phyloP scores from a whole-genome alignment of 1,284 basidiomycete genomes.

The Meira miltonrushii region DNA sequence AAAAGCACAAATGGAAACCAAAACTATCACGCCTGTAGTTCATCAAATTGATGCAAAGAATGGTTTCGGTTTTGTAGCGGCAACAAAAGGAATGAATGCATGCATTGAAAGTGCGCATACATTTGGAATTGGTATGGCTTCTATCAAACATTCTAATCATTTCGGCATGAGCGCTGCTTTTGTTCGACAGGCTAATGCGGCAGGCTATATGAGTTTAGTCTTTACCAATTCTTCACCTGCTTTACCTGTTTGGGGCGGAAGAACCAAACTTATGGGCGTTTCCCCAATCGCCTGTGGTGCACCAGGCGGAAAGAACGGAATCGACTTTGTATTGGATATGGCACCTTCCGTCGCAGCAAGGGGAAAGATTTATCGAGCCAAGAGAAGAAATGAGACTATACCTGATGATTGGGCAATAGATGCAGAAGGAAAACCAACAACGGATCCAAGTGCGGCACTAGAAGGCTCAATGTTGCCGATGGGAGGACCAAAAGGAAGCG shows the following conservation, averaged over 20 bases:
- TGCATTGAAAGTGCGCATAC: conserved; percentile 5
- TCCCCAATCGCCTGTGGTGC: conserved; percentile 13
- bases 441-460: conserved; percentile 10
- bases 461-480: conserved; percentile 12
- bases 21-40: conserved; percentile 7
- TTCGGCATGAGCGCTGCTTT: conserved; percentile 14
- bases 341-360: conserved; percentile 11
- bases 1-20: neutral
- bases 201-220: conserved; percentile 14
- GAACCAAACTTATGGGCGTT: conserved; percentile 12
- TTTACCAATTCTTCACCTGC: conserved; percentile 13
- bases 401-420: conserved; percentile 13
- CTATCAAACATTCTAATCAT: conserved; percentile 10
- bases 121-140: conserved; percentile 11
- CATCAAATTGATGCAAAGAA: conserved; percentile 10
- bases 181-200: conserved; percentile 6
- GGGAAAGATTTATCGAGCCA: conserved; percentile 12
- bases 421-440: conserved; percentile 3
- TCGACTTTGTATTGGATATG: conserved; percentile 14
- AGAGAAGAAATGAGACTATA: conserved; percentile 8
- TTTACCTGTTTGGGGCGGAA: conserved; percentile 14
- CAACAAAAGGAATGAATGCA: conserved; percentile 5
- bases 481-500: conserved; percentile 12
- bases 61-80: conserved; percentile 11
- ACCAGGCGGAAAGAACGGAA: conserved; percentile 6